Conservation (phyloP, 805 yeast genomes). For the Wickerhamomyces silvicola region DNA sequence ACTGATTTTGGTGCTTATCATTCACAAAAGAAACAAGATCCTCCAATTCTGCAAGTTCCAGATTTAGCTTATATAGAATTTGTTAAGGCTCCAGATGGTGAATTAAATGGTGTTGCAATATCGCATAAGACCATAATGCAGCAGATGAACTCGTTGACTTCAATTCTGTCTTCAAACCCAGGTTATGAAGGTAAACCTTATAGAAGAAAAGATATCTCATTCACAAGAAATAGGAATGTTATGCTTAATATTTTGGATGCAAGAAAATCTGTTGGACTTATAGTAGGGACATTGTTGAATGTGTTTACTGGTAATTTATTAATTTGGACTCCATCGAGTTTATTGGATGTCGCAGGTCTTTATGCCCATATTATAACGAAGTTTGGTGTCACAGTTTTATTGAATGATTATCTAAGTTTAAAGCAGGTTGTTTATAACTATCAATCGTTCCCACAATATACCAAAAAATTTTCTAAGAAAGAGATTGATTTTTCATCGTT, state of each 20-base stretch:
- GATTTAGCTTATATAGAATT: conserved; percentile 93
- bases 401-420: conserved; percentile 83
- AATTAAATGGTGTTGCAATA: conserved; percentile 86
- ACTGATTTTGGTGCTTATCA: conserved; percentile 77
- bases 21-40: conserved; percentile 48
- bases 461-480: conserved; percentile 72
- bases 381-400: conserved; percentile 61
- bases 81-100: conserved; percentile 85
- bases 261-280: conserved; percentile 78
- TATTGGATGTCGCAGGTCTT: conserved; percentile 76
- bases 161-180: conserved; percentile 62
- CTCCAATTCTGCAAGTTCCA: conserved; percentile 65
- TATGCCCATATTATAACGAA: conserved; percentile 76
- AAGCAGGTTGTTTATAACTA: conserved; percentile 91
- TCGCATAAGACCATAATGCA: conserved; percentile 83
- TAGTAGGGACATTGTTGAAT: conserved; percentile 72
- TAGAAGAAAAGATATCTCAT: conserved; percentile 46
- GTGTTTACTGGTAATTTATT: conserved; percentile 80
- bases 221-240: conserved; percentile 42
- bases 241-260: conserved; percentile 62
- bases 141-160: conserved; percentile 74
- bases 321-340: conserved; percentile 69
- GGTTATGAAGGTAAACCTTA: conserved; percentile 37
- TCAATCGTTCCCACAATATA: conserved; percentile 79
- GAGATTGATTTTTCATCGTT: conserved; percentile 70